Evolutionary conservation across 2,329 filamentous ascomycete genomes (phyloP), one percentile per base, ranked within the genome.

Genomic region (Akanthomyces muscarius): DNA sequence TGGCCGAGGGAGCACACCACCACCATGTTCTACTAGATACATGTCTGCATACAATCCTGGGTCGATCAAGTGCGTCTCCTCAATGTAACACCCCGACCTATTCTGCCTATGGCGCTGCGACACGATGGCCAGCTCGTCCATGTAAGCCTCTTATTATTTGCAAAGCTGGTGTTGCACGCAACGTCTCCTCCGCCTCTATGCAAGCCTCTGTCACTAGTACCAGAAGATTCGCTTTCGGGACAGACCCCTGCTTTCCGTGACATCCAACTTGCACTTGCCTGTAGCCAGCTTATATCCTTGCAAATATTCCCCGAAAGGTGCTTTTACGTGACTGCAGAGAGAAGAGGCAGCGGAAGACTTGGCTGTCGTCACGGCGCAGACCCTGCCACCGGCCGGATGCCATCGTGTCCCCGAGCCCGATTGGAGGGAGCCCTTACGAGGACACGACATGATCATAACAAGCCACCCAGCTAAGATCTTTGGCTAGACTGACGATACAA

Each of bases 21-120:
- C 23, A 23, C 28, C n/a, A 36, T 36, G 2, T 14, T 7, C 41
- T n/a, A 23, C 18, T 47, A 53, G 23, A 53, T 23, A 14, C 25
- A 21, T 4, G 18, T 13, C 28, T 61, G 58, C 50, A 61, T 53
- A 38, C 41, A 13, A 25, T 41, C 50, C 30, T 53, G 50, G 18
- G 25, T 14, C 58, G 47, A 38, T 28, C 28, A 53, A 25, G 16
- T 52, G 36, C 21, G 28, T 45, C n/a, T 30, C 18, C n/a, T 28
- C 58, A 45, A 53, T 61, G 38, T 7, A 38, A 52, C 58, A 53
- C 48, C 58, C 48, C 58, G 41, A 38, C 58, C 3, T 45, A 2
- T 25, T 53, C 48, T 54, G 41, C 50, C 48, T 28, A 61, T 61
- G 18, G 38, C 38, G 41, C 50, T 13, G 38, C 14, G 50, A 36